Evolutionary conservation across 129 eudicot genomes (phyloP).

Genomic region (Arctium minus): DNA sequence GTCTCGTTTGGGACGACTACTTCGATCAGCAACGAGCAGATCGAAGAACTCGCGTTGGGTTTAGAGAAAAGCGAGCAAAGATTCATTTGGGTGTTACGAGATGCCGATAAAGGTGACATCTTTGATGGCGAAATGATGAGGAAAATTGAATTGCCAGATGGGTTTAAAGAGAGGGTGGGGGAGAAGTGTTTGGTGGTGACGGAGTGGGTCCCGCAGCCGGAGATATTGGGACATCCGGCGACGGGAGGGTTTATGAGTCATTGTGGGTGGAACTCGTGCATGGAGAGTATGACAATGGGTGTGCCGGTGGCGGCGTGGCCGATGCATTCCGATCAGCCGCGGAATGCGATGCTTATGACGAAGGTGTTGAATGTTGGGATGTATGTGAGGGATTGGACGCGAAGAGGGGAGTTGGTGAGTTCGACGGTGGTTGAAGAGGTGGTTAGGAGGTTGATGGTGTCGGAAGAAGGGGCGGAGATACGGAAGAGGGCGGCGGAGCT

Average conservation of each 20-base stretch:
- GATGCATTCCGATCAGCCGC: constrained; percentile 54
- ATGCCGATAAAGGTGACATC: constrained; percentile 44
- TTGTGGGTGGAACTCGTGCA: constrained; percentile 51
- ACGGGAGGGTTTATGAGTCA: constrained; percentile 53
- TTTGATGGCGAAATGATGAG: constrained; percentile 13
- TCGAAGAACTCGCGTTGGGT: constrained; percentile 47
- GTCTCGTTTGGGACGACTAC: constrained; percentile 52
- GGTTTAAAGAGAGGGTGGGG: constrained; percentile 28
- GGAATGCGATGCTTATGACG: constrained; percentile 30
- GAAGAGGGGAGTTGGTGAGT: constrained; percentile 31
- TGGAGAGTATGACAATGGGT: constrained; percentile 44
- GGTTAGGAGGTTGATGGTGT: constrained; percentile 38
- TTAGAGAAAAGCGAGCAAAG: constrained; percentile 41
- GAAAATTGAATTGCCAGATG: constrained; percentile 27
- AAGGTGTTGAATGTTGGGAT: constrained; percentile 32
- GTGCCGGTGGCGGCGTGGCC: constrained; percentile 49
- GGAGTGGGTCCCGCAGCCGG: constrained; percentile 50
- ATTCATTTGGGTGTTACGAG: constrained; percentile 55
- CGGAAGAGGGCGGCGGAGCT: constrained; percentile 33
- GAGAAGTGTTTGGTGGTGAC: constrained; percentile 35
- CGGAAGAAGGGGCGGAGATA: constrained; percentile 37
- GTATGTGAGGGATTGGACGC: constrained; percentile 37
- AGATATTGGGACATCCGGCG: constrained; percentile 31
- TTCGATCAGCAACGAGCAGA: constrained; percentile 40
- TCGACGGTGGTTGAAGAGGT: constrained; percentile 25